Evolutionary conservation across 352 stramenopile genomes (phyloP).

Genomic region (Phytophthora pseudosyringae): DNA sequence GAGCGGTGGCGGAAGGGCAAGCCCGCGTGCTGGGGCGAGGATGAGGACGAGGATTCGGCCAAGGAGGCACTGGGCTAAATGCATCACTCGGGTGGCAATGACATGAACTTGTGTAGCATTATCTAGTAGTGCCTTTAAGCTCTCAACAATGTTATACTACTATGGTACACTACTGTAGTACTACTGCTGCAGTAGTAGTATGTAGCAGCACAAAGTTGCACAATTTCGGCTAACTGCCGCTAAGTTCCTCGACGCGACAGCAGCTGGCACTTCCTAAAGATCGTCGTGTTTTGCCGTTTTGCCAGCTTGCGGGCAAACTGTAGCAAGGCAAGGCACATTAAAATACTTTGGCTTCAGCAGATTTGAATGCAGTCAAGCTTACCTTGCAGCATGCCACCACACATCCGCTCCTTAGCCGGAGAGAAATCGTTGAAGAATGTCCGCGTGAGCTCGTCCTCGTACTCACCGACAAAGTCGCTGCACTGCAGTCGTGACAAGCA

Average conservation of each 20-base stretch:
- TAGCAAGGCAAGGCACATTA: not conserved
- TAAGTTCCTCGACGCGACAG: constrained; percentile 15
- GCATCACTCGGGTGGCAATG: constrained; percentile 2
- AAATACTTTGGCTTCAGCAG: not conserved
- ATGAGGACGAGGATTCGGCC: constrained; percentile 43
- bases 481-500: constrained; percentile 46
- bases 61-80: constrained; percentile 14
- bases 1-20: constrained; percentile 95
- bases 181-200: no score
- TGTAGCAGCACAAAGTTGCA: constrained; percentile 8
- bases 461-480: constrained; percentile 77
- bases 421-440: constrained; percentile 83
- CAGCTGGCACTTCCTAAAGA: constrained; percentile 14
- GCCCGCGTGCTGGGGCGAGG: constrained; percentile 83
- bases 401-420: constrained; percentile 69
- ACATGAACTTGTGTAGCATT: constrained; percentile 22
- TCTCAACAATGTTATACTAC: constrained; percentile 12
- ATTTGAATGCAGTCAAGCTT: constrained; percentile 4
- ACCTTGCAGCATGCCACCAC: constrained; percentile 57
- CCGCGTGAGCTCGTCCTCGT: constrained; percentile 81
- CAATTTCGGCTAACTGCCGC: not conserved
- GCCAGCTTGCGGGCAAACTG: constrained; percentile 32
- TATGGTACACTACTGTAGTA: no score
- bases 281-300: constrained; percentile 44
- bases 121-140: constrained; percentile 12